Base-by-base conservation (phyloP, 352 stramenopile genomes). In the Thalassiosira tumida region DNA sequence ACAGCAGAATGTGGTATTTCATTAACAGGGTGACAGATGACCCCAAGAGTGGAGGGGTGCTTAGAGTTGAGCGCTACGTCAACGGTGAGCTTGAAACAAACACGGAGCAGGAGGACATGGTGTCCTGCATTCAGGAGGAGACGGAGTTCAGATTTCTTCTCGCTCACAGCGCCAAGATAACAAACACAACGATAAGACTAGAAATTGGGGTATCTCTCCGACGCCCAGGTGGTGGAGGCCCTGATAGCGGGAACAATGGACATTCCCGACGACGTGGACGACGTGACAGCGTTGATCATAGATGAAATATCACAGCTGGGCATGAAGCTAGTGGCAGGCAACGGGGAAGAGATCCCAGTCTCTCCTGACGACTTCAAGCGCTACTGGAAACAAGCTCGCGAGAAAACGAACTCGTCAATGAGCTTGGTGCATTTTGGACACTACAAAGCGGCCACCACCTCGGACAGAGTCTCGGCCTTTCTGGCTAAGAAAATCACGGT, bases 351-450 rank as follows among this genome's bases (percentile, higher is more conserved):
- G 26, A 81, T 83, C 31, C n/a, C n/a, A n/a, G 29, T 51, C 10
- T 76, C 77, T 29, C 31, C 51, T 1, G 35, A 26, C 1, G 73
- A 82, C 29, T 51, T 81, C 2, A 78, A 81, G 14, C 21, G 41
- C 10, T 50, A 21, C 93, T 87, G 90, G 62, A 35, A 21, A 91
- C 82, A 37, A 33, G 72, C 17, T 80, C 81, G 7, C 82, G 91
- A 75, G 38, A n/a, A 86, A 40, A 94, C 90, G 3, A 91, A 81
- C 0, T 94, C 87, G 0, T 94, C 90, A 41, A 33, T 72, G 13
- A 93, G 86, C 21, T 51, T 78, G 13, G 62, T 89, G 0, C 87
- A 91, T 31, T 94, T 94, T 41, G 81, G 87, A 17, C 87, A 93
- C 69, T 93, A 91, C 72, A 94, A 86, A 26, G 77, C 82, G 4